phyloP scores from a whole-genome alignment of 306 rosid genomes.

The Trifolium pratense region DNA sequence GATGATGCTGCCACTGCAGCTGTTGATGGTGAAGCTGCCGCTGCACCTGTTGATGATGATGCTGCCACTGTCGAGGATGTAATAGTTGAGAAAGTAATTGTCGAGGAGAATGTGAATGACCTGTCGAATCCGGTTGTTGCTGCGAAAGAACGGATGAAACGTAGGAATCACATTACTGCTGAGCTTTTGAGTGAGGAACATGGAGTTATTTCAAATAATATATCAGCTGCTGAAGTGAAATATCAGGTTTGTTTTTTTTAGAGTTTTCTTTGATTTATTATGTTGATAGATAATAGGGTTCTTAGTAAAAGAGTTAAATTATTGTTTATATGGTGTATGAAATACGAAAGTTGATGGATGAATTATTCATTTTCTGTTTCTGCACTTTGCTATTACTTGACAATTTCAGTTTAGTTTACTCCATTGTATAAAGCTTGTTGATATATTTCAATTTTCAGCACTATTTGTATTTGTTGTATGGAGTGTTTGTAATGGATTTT shows the following conservation, averaged over 20 bases:
- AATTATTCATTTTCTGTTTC: neutral
- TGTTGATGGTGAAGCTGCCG: too few relatives aligned
- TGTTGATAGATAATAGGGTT: neutral
- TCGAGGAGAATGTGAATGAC: slow-evolving; percentile 44
- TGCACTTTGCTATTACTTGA: slow-evolving; percentile 10
- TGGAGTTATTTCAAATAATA: slow-evolving; percentile 49
- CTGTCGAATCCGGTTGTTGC: slow-evolving; percentile 55
- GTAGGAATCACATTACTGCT: slow-evolving; percentile 57
- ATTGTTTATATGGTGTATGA: neutral
- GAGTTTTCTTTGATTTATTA: slow-evolving; percentile 8
- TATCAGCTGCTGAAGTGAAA: slow-evolving; percentile 61
- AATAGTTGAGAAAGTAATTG: slow-evolving; percentile 43
- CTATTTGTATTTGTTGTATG: slow-evolving; percentile 4
- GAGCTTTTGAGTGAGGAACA: slow-evolving; percentile 59
- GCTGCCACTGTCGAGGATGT: too few relatives aligned
- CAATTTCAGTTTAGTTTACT: neutral
- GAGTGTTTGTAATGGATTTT: slow-evolving; percentile 5
- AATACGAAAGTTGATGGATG: neutral
- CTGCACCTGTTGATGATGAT: too few relatives aligned
- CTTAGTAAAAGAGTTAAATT: too few relatives aligned
- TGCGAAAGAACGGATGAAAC: slow-evolving; percentile 73
- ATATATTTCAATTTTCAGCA: slow-evolving; percentile 16
- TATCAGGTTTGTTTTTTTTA: slow-evolving; percentile 59
- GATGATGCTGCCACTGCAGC: too few relatives aligned
- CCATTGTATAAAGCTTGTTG: slow-evolving; percentile 1